Evolutionary conservation across 2,329 filamentous ascomycete genomes (phyloP).

Genomic region (Alternaria gansuensis): DNA sequence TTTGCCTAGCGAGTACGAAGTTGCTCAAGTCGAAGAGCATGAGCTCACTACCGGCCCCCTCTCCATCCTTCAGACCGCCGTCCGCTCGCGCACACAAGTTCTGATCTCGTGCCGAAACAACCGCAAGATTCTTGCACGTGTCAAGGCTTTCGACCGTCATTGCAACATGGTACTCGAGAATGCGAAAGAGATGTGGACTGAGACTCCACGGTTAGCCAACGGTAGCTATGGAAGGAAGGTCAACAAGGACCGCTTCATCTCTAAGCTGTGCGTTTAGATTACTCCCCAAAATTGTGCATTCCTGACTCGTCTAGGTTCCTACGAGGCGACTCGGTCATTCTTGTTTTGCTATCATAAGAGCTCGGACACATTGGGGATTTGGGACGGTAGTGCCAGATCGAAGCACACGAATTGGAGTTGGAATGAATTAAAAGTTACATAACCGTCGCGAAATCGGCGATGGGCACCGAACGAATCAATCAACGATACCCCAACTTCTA

Average conservation of each 20-base stretch:
- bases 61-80: constrained; percentile 95
- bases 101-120: constrained; percentile 98
- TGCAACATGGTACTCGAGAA: constrained; percentile 99
- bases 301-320: constrained; percentile 70
- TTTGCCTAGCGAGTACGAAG: constrained; percentile 80
- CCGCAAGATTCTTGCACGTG: constrained; percentile 93
- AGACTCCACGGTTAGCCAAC: constrained; percentile 81
- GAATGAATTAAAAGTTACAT: constrained; percentile 48
- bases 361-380: constrained; percentile 16
- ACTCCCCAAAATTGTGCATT: neutral
- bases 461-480: constrained; percentile 40
- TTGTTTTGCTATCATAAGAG: constrained; percentile 79
- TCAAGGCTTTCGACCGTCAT: constrained; percentile 98
- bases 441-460: constrained; percentile 39
- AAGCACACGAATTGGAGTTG: constrained; percentile 36
- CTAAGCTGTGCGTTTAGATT: constrained; percentile 80
- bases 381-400: constrained; percentile 18
- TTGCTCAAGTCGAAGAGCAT: constrained; percentile 80
- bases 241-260: constrained; percentile 98
- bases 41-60: constrained; percentile 82
- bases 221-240: constrained; percentile 90
- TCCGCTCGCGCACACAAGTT: constrained; percentile 92
- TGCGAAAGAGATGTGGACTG: constrained; percentile 99
- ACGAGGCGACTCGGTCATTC: constrained; percentile 85
- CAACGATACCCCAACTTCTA: constrained; percentile 42